Evolutionary conservation across 1,284 basidiomycete species (phyloP).

Genomic region (Cutaneotrichosporon cavernicola): DNA sequence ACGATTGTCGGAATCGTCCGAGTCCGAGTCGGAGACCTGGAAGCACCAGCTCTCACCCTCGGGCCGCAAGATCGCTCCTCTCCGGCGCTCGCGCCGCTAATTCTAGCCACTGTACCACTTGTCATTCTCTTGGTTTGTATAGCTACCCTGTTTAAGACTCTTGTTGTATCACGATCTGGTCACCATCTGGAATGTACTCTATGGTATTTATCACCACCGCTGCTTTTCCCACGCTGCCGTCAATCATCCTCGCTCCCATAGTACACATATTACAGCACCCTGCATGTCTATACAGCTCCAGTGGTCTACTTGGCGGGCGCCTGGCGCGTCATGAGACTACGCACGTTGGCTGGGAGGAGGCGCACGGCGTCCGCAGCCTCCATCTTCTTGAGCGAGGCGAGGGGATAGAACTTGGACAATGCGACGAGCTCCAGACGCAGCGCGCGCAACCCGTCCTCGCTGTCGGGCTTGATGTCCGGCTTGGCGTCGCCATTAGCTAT

Average conservation of each 20-base stretch:
- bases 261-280: conserved; percentile 1
- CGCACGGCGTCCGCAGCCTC: conserved; percentile 37
- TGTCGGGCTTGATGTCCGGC: conserved; percentile 12
- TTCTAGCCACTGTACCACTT: no score
- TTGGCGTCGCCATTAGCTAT: background rate
- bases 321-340: conserved; percentile 35
- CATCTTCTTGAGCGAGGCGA: conserved; percentile 47
- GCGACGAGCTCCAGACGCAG: conserved; percentile 47
- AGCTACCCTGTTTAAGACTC: no score
- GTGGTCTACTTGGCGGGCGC: background rate
- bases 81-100: no score
- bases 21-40: no score
- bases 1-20: no score
- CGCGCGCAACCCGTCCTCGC: conserved; percentile 26
- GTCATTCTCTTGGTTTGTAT: no score
- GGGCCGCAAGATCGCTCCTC: no score
- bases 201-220: no score
- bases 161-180: no score
- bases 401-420: conserved; percentile 48
- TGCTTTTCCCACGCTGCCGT: background rate
- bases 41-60: no score
- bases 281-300: background rate
- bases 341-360: conserved; percentile 44
- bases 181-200: no score
- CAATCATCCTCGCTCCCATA: background rate